These are phyloP conservation scores for Coemansia sp. DNA, from an alignment of 192 early-diverging fungal species.

Conservation along the genomic window DNA sequence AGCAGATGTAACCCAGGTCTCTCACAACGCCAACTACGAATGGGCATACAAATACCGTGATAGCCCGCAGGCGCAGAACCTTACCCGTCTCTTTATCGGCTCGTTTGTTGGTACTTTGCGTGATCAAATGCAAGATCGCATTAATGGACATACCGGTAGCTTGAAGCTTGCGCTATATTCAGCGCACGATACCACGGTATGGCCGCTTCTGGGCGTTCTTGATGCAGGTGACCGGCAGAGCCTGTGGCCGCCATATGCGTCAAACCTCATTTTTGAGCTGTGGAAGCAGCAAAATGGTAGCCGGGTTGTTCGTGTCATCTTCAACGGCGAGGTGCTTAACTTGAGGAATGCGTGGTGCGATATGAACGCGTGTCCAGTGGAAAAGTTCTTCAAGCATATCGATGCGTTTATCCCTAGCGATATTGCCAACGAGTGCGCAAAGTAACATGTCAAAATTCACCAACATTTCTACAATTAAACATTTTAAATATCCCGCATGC, in stretches of 20 bases:
- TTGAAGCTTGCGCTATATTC: constrained; percentile 57
- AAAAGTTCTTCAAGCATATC: constrained; percentile 35
- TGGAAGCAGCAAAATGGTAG: constrained; percentile 50
- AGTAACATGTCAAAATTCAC: background rate
- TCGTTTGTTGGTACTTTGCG: constrained; percentile 51
- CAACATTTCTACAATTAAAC: too few relatives aligned
- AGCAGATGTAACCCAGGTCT: constrained; percentile 33
- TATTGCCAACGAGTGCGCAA: constrained; percentile 30
- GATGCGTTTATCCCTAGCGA: constrained; percentile 34
- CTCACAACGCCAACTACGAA: constrained; percentile 39
- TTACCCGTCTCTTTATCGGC: constrained; percentile 43
- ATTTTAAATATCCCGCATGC: too few relatives aligned
- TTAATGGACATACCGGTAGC: constrained; percentile 24
- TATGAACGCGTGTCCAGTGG: constrained; percentile 40
- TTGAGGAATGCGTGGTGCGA: constrained; percentile 43
- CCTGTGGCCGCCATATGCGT: constrained; percentile 60
- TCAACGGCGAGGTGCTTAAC: constrained; percentile 56
- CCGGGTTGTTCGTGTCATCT: constrained; percentile 56
- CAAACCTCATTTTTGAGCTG: constrained; percentile 54
- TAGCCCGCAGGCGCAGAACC: constrained; percentile 20
- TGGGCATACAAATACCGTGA: constrained; percentile 39
- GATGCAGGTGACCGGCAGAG: constrained; percentile 27
- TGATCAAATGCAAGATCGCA: constrained; percentile 30
- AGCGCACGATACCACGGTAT: constrained; percentile 54
- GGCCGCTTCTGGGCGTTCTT: constrained; percentile 46